A percentile compares a stretch with the other conserved stretches of the same genome.
Conservation (phyloP, 116 monocot species). For the Trichopus zeylanicus region DNA sequence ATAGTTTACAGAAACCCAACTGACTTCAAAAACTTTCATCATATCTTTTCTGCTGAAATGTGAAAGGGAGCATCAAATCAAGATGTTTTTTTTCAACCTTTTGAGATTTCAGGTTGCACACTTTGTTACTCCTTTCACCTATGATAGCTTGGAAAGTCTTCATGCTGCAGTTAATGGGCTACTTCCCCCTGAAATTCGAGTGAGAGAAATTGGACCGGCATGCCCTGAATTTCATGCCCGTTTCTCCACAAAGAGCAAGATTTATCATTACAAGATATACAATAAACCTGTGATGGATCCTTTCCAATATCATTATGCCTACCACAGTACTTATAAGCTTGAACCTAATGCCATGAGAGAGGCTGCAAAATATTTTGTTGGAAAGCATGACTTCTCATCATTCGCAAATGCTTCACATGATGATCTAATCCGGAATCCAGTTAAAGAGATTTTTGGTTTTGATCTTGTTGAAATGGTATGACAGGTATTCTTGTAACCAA, state of each 20-base stretch:
- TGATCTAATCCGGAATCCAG: constrained; percentile 34
- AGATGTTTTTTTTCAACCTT: constrained; percentile 5
- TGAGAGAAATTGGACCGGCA: constrained; percentile 63
- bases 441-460: constrained; percentile 62
- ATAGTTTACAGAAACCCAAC: neutral
- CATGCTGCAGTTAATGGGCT: constrained; percentile 72
- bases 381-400: constrained; percentile 69
- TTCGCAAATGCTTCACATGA: constrained; percentile 59
- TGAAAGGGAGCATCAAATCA: neutral
- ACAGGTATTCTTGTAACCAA: neutral
- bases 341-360: constrained; percentile 53
- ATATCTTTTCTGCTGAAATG: neutral
- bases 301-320: constrained; percentile 53
- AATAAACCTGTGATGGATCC: constrained; percentile 70
- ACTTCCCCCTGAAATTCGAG: constrained; percentile 60
- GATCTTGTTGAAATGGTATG: constrained; percentile 59
- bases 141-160: constrained; percentile 47
- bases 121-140: constrained; percentile 59
- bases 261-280: constrained; percentile 77
- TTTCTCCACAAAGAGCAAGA: constrained; percentile 64
- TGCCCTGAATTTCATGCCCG: constrained; percentile 72
- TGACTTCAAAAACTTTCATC: neutral
- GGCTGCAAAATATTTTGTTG: constrained; percentile 69
- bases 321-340: constrained; percentile 62
- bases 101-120: constrained; percentile 56